Conservation (phyloP, 768 basidiomycete genomes). For the Phanerodontia chrysosporium region DNA sequence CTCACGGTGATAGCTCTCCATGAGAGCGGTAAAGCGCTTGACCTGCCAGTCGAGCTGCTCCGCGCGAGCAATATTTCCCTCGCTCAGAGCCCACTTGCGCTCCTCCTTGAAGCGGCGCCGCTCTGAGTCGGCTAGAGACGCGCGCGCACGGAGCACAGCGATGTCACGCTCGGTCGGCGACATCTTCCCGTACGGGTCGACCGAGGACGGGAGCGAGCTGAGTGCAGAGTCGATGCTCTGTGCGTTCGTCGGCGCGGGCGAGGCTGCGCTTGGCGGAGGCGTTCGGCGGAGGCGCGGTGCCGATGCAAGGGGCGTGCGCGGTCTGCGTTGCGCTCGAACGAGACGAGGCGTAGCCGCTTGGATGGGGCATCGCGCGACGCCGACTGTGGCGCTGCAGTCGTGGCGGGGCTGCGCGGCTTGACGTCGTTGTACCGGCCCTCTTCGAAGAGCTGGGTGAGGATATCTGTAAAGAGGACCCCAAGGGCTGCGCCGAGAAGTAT, state of each 20-base stretch:
- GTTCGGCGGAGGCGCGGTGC: not conserved
- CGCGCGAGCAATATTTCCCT: slow-evolving; percentile 72
- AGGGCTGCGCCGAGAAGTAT: slow-evolving; percentile 64
- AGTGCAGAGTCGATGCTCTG: slow-evolving; percentile 31
- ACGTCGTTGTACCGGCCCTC: slow-evolving; percentile 29
- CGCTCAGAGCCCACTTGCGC: slow-evolving; percentile 79
- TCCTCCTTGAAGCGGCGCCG: slow-evolving; percentile 81
- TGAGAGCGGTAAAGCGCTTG: slow-evolving; percentile 72
- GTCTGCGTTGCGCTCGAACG: slow-evolving; percentile 17
- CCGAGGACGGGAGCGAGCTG: slow-evolving; percentile 60
- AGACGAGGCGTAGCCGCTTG: slow-evolving; percentile 24
- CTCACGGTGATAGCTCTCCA: slow-evolving; percentile 77
- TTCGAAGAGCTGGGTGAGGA: slow-evolving; percentile 64
- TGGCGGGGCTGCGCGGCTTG: not conserved
- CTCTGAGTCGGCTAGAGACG: slow-evolving; percentile 79
- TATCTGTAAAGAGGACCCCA: slow-evolving; percentile 67
- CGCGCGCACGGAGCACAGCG: slow-evolving; percentile 69
- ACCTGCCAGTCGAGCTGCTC: slow-evolving; percentile 82
- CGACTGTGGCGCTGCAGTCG: not conserved
- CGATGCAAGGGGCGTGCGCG: not conserved
- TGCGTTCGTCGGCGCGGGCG: slow-evolving; percentile 6
- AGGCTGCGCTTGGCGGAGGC: slow-evolving; percentile 8
- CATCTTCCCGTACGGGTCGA: slow-evolving; percentile 55
- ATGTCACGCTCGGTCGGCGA: slow-evolving; percentile 70
- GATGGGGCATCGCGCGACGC: slow-evolving; percentile 12